phyloP scores from a whole-genome alignment of 2,329 filamentous ascomycete species.

The Phialophora chinensis region DNA sequence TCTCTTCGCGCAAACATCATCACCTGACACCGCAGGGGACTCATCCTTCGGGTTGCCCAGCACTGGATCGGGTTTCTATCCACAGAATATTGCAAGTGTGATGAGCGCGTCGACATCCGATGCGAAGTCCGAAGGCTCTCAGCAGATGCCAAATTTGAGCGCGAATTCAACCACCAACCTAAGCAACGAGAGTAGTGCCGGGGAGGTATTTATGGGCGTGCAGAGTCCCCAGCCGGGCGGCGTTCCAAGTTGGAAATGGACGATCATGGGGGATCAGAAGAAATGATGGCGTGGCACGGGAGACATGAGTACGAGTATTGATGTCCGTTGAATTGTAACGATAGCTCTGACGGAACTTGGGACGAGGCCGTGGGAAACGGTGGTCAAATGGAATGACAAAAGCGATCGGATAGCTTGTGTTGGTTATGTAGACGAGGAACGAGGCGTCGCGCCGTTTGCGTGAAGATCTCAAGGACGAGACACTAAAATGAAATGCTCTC shows the following conservation, averaged over 20 bases:
- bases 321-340: slow-evolving; percentile 24
- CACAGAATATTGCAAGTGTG: slow-evolving; percentile 25
- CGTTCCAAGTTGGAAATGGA: slow-evolving; percentile 38
- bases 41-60: slow-evolving; percentile 29
- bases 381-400: not conserved
- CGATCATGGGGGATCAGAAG: slow-evolving; percentile 35
- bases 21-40: slow-evolving; percentile 24
- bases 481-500: not conserved
- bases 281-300: slow-evolving; percentile 16
- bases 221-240: slow-evolving; percentile 36
- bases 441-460: not conserved
- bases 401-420: not conserved
- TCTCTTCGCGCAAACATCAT: slow-evolving; percentile 32
- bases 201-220: slow-evolving; percentile 41
- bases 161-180: slow-evolving; percentile 18
- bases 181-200: slow-evolving; percentile 28
- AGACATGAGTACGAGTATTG: slow-evolving; percentile 14
- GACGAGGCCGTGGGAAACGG: not conserved
- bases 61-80: slow-evolving; percentile 25
- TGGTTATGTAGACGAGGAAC: not conserved
- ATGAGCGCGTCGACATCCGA: slow-evolving; percentile 28
- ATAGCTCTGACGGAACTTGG: slow-evolving; percentile 10
- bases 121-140: slow-evolving; percentile 20
- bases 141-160: slow-evolving; percentile 31
- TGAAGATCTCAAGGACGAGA: not conserved